Evolutionary conservation across 805 yeast genomes (phyloP), one percentile per base, ranked within the genome.

Genomic region (Lipomyces yamanashiensis): DNA sequence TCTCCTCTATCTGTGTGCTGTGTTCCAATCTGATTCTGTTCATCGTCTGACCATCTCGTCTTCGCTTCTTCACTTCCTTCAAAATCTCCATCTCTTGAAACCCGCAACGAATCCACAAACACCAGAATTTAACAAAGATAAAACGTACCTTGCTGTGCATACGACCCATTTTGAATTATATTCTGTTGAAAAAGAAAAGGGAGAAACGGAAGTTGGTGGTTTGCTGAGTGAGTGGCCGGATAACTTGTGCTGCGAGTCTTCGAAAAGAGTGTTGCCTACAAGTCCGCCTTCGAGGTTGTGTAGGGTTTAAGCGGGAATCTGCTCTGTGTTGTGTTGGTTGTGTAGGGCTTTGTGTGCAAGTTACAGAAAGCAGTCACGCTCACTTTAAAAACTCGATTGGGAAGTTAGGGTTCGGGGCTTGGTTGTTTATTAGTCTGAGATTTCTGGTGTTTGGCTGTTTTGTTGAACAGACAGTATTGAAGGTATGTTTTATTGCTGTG

Each of bases 101-200:
- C 7, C 49, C 47, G 33, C 58, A 33, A 28, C n/a, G n/a, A 17
- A 34, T 21, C 54, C n/a, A n/a, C 57, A 21, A 28, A 48, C 9
- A 49, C 19, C 49, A 15, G 9, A 19, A 2, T 12, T 1, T 15
- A 6, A 49, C 48, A 34, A 40, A 36, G n/a, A 28, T 3, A 49
- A 51, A 15, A 63, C 69, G 21, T 39, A 66, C 82, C 47, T 89
- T 84, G 84, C 97, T 89, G 91, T 93, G 98, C 92, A 93, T 87
- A 86, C 99, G 97, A 92, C 96, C 99, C 99, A 93, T 93, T 81
- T 85, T 69, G 71, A 59, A 44, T 89, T 77, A 80, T 51, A 58
- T 19, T 48, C 36, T 41, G n/a, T 13, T 15, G 36, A 41, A 28
- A 28, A 40, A 40, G 48, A 53, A 53, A 53, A 9, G 36, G 28